Evolutionary conservation across 1,284 basidiomycete genomes (phyloP), one percentile per base, ranked within the genome.

Genomic region (Schizophyllum amplum): DNA sequence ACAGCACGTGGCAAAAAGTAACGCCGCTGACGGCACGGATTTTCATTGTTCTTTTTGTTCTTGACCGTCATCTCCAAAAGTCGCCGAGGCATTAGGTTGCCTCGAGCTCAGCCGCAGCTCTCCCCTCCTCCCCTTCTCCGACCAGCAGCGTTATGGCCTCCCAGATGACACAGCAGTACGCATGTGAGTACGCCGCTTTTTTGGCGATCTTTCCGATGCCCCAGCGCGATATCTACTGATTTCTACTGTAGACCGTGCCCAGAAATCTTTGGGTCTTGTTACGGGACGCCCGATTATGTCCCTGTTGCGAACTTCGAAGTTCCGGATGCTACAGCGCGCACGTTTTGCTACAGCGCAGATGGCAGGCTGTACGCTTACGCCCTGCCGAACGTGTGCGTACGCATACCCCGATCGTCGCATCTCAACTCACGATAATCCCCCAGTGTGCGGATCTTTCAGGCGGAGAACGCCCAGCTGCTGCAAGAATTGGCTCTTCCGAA

Each of bases 181-280:
- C 89, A 67, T 92, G 90, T 92, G 59, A 76, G 90, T 81, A 22
- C 47, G 24, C 23, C 59, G 27, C 27, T 56, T 21, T 60, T 52
- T 61, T 60, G 58, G 51, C 50, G 55, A 52, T 25, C 48, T 25
- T 25, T 21, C 55, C n/a, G 20, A 47, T 42, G 33, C 33, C 11
- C n/a, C n/a, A n/a, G n/a, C 33, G 33, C 27, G 13, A 20, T 9
- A 55, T 42, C 15, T 51, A 23, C 52, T 58, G 47, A 24, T 47
- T 21, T 49, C 50, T 52, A 24, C 48, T 55, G 22, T 48, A 13
- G n/a, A 48, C 78, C 92, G 95, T 70, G 90, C 95, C 53, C 94
- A 96, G 82, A 98, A 97, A 83, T 82, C 83, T 57, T 77, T 95
- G 59, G 92, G 92, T 62, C 82, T 98, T 66, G 84, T 93, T 67